Percentiles rank a stretch among this genome's conserved stretches.
These are phyloP conservation scores for Sphenostylis stenocarpa DNA, from an alignment of 306 rosid species.

Conservation along the genomic window DNA sequence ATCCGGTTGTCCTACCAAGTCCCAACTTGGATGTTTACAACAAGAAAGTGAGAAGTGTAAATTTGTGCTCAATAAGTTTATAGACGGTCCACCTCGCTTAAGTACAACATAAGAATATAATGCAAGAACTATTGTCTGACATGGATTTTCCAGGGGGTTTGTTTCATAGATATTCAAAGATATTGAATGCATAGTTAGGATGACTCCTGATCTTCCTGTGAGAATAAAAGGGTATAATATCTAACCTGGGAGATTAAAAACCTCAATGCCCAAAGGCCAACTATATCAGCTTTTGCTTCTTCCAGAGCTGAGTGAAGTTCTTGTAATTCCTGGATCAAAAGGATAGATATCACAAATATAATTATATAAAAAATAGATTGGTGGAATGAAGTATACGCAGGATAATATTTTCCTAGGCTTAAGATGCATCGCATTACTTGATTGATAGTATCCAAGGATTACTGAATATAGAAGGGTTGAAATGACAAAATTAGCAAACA, in stretches of 20 bases:
- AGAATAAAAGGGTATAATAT: no score
- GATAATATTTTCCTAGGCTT: background rate
- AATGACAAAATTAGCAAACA: background rate
- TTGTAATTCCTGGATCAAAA: conserved; percentile 77
- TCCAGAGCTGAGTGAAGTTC: conserved; percentile 91
- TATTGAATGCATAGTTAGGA: background rate
- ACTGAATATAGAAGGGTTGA: background rate
- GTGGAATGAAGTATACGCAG: background rate
- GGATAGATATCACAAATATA: conserved; percentile 14
- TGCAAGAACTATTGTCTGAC: background rate
- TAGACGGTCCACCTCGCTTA: background rate
- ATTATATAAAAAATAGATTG: conserved; percentile 6
- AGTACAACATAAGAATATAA: background rate
- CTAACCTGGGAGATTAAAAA: conserved; percentile 65
- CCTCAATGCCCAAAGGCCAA: conserved; percentile 92
- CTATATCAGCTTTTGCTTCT: conserved; percentile 99
- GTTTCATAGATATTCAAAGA: conserved; percentile 4
- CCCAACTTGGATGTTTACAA: background rate
- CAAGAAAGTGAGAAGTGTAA: background rate
- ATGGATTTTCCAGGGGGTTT: background rate
- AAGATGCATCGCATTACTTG: background rate
- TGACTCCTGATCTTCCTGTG: background rate
- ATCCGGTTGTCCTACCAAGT: background rate
- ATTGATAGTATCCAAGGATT: background rate
- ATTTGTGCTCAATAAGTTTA: background rate